phyloP scores from a whole-genome alignment of 768 basidiomycete species.

The Cubamyces lactineus region DNA sequence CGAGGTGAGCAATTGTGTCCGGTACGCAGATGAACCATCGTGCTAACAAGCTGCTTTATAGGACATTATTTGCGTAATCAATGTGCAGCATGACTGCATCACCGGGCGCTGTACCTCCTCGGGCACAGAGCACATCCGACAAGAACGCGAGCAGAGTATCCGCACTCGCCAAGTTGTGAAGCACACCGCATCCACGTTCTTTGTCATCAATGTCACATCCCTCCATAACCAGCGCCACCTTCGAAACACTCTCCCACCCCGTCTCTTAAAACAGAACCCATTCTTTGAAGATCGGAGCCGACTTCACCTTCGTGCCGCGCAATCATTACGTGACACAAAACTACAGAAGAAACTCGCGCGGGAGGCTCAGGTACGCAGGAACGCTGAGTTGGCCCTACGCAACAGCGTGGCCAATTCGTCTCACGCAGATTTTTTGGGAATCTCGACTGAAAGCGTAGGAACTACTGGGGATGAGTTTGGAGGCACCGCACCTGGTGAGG shows the following conservation, averaged over 20 bases:
- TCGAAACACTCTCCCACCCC: not conserved
- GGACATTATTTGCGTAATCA: slow-evolving; percentile 6
- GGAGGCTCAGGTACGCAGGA: slow-evolving; percentile 12
- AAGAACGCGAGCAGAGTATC: not conserved
- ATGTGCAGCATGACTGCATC: slow-evolving; percentile 20
- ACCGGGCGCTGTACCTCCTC: not conserved
- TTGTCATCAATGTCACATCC: slow-evolving; percentile 6
- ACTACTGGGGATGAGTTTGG: not conserved
- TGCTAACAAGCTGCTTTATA: no score
- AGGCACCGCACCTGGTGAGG: not conserved
- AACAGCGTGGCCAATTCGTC: not conserved
- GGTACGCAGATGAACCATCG: no score
- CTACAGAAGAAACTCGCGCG: slow-evolving; percentile 23
- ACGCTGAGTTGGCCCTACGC: slow-evolving; percentile 6
- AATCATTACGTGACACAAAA: slow-evolving; percentile 17
- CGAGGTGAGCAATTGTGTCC: not conserved
- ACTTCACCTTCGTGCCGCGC: slow-evolving; percentile 10
- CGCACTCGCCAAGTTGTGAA: not conserved
- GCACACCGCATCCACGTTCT: not conserved
- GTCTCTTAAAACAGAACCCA: not conserved
- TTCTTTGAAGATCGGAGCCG: slow-evolving; percentile 6
- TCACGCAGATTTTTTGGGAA: not conserved
- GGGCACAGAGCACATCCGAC: not conserved
- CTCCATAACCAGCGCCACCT: slow-evolving; percentile 13
- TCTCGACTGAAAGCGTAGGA: not conserved